Conservation (phyloP, 1,284 basidiomycete species). For the Ustilago bromivora region DNA sequence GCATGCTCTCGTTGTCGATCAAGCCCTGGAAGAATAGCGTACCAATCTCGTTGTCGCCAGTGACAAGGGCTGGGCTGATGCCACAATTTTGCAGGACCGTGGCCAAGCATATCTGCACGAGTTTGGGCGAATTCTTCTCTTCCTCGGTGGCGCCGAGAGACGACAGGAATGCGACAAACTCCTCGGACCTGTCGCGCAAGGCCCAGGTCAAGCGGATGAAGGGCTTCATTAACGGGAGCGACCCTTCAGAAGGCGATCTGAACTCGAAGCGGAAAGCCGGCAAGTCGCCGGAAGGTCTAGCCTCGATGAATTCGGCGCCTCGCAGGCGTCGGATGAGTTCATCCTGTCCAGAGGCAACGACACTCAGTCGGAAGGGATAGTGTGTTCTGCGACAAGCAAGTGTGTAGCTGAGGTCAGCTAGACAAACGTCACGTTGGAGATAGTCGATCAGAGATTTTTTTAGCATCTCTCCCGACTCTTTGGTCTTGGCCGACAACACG, state of each 20-base stretch:
- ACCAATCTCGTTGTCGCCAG: not conserved
- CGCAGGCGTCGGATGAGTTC: slow-evolving; percentile 36
- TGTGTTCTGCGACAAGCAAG: slow-evolving; percentile 42
- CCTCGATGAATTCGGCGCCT: slow-evolving; percentile 22
- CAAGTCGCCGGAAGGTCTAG: slow-evolving; percentile 13
- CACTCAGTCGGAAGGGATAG: slow-evolving; percentile 39
- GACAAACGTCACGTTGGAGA: slow-evolving; percentile 32
- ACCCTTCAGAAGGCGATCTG: not conserved
- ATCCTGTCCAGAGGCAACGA: slow-evolving; percentile 35
- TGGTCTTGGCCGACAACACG: slow-evolving; percentile 41
- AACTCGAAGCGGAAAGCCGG: slow-evolving; percentile 11
- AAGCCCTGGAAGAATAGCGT: not conserved
- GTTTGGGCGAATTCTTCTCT: not conserved
- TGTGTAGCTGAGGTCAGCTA: slow-evolving; percentile 46
- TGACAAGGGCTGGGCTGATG: slow-evolving; percentile 3
- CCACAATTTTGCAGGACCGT: slow-evolving; percentile 27
- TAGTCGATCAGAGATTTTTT: slow-evolving; percentile 38
- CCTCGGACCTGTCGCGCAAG: slow-evolving; percentile 12
- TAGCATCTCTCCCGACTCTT: slow-evolving; percentile 32
- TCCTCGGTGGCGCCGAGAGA: not conserved
- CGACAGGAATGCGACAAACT: not conserved
- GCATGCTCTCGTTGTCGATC: slow-evolving; percentile 1
- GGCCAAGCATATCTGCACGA: slow-evolving; percentile 24
- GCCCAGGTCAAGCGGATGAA: not conserved
- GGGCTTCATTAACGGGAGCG: not conserved